phyloP scores from a whole-genome alignment of 2,329 filamentous ascomycete genomes.

The Fusarium dimerum region DNA sequence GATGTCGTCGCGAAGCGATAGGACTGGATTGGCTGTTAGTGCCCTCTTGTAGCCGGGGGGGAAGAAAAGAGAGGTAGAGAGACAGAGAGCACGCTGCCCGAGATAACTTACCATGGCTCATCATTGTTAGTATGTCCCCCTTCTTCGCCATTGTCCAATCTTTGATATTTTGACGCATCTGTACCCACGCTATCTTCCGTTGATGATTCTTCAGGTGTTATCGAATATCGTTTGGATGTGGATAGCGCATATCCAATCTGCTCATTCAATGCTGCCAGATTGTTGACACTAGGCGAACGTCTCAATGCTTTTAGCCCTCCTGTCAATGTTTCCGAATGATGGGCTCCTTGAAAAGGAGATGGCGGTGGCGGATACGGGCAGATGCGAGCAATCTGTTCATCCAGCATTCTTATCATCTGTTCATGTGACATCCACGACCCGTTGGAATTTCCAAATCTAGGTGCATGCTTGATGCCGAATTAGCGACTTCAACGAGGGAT shows the following conservation, averaged over 20 bases:
- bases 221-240: background rate
- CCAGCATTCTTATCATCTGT: slow-evolving; percentile 30
- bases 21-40: background rate
- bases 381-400: slow-evolving; percentile 28
- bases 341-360: background rate
- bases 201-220: background rate
- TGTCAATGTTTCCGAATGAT: background rate
- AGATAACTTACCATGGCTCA: background rate
- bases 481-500: background rate
- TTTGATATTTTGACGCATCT: background rate
- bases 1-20: background rate
- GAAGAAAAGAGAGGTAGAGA: too few relatives aligned
- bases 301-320: slow-evolving; percentile 8
- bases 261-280: background rate
- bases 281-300: slow-evolving; percentile 23
- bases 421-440: slow-evolving; percentile 14
- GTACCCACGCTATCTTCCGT: background rate
- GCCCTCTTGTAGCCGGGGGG: background rate
- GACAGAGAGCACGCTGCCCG: background rate
- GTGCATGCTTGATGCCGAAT: background rate
- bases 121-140: background rate
- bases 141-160: background rate
- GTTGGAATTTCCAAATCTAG: background rate
- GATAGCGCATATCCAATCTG: background rate
- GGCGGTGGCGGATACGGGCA: background rate